These are phyloP conservation scores for Citrus hindsii DNA, from an alignment of 345 rosid species.

Conservation along the genomic window DNA sequence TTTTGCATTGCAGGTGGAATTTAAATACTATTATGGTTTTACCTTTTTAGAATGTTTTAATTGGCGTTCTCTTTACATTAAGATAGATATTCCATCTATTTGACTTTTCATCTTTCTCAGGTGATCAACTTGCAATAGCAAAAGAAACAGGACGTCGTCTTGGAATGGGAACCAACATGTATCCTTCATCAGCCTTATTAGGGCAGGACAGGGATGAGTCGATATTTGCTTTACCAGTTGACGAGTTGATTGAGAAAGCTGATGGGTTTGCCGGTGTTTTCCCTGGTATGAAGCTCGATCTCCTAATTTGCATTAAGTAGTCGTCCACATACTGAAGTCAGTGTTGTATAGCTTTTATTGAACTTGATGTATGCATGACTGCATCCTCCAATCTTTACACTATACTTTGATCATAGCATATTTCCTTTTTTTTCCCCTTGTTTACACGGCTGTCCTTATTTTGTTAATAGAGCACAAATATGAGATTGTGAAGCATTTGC, in stretches of 20 bases:
- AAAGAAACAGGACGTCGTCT: slow-evolving; percentile 70
- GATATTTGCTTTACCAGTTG: slow-evolving; percentile 49
- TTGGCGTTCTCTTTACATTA: not conserved
- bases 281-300: slow-evolving; percentile 40
- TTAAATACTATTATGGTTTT: not conserved
- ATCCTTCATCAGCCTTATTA: slow-evolving; percentile 57
- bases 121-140: slow-evolving; percentile 63
- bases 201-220: slow-evolving; percentile 62
- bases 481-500: slow-evolving; percentile 66
- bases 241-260: slow-evolving; percentile 57
- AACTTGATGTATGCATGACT: too few relatives aligned
- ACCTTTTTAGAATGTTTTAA: not conserved
- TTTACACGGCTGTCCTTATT: not conserved
- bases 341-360: not conserved
- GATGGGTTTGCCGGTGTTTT: slow-evolving; percentile 72
- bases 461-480: slow-evolving; percentile 57
- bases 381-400: too few relatives aligned
- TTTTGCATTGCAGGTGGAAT: too few relatives aligned
- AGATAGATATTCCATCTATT: not conserved
- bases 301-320: not conserved
- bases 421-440: not conserved
- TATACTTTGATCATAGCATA: too few relatives aligned
- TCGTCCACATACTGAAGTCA: not conserved
- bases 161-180: slow-evolving; percentile 70
- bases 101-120: slow-evolving; percentile 13